Evolutionary conservation across 1,139 yeast genomes (phyloP).

Genomic region (Ogataea hybrid): DNA sequence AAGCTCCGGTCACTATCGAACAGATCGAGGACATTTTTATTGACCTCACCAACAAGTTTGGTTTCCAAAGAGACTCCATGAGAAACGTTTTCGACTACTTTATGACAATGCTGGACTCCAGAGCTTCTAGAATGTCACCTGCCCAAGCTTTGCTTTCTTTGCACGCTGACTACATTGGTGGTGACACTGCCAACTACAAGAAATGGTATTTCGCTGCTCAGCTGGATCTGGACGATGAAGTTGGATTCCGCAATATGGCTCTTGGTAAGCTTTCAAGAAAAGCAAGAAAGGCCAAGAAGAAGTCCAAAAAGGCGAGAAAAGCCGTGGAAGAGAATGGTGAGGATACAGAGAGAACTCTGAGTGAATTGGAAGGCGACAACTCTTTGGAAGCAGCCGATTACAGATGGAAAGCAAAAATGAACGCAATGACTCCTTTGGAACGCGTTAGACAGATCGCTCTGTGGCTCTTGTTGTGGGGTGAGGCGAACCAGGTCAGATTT

Average conservation of each 20-base stretch:
- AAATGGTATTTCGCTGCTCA: constrained; percentile 74
- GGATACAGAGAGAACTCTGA: constrained; percentile 34
- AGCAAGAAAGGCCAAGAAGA: constrained; percentile 35
- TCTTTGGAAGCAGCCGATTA: constrained; percentile 51
- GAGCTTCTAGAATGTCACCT: constrained; percentile 73
- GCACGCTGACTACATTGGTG: constrained; percentile 79
- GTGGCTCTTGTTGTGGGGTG: constrained; percentile 84
- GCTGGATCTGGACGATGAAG: constrained; percentile 51
- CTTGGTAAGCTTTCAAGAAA: constrained; percentile 47
- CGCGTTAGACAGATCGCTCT: constrained; percentile 66
- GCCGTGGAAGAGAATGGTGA: constrained; percentile 41
- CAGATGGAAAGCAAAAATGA: constrained; percentile 66
- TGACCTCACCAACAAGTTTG: constrained; percentile 60
- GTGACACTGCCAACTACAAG: constrained; percentile 60
- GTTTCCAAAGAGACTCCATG: constrained; percentile 76
- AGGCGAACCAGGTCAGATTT: constrained; percentile 78
- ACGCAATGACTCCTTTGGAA: constrained; percentile 48
- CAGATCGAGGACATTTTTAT: constrained; percentile 64
- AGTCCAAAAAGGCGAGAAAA: constrained; percentile 51
- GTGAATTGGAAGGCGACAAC: constrained; percentile 62
- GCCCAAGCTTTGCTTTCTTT: constrained; percentile 64
- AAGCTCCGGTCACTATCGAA: constrained; percentile 53
- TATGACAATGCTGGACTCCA: constrained; percentile 72
- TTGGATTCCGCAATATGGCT: constrained; percentile 47
- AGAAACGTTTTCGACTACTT: constrained; percentile 74